Evolutionary conservation across 2,329 filamentous ascomycete genomes (phyloP).

Genomic region (Aspergillus sp.): DNA sequence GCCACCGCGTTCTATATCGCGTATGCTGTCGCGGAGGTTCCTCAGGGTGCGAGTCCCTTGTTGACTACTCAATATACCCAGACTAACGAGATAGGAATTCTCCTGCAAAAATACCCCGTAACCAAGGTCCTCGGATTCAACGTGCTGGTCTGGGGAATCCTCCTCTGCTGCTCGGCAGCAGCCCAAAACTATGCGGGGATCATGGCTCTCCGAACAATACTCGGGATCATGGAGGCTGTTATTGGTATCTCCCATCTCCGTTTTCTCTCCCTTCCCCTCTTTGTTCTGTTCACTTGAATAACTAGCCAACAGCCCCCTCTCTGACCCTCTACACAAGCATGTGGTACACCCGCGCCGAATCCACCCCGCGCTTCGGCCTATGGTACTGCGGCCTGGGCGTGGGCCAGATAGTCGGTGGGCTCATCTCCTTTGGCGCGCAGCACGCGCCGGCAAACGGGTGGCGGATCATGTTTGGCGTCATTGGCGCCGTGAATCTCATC

Average conservation of each 20-base stretch:
- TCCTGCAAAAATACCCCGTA: conserved; percentile 65
- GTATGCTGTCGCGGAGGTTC: conserved; percentile 62
- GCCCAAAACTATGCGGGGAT: conserved; percentile 57
- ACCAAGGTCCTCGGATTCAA: conserved; percentile 66
- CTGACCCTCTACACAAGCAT: conserved; percentile 34
- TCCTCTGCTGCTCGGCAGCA: conserved; percentile 46
- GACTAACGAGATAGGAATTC: conserved; percentile 47
- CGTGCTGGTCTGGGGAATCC: conserved; percentile 62
- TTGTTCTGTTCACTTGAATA: no score
- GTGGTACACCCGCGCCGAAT: conserved; percentile 34
- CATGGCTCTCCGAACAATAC: conserved; percentile 60
- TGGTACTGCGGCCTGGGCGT: conserved; percentile 36
- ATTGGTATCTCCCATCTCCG: conserved; percentile 22
- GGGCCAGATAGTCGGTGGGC: conserved; percentile 34
- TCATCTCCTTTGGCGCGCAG: conserved; percentile 35
- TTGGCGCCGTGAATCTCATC: conserved; percentile 32
- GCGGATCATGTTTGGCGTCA: conserved; percentile 36
- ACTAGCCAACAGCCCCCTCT: conserved; percentile 24
- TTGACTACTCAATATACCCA: background rate
- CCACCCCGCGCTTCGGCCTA: conserved; percentile 32
- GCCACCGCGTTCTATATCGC: conserved; percentile 68
- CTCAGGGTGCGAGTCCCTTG: conserved; percentile 53
- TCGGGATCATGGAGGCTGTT: conserved; percentile 56
- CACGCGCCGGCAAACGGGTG: conserved; percentile 31
- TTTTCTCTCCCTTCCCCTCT: background rate